Evolutionary conservation across 148 eudicot species (phyloP).

Genomic region (Rhododendron ovatum): DNA sequence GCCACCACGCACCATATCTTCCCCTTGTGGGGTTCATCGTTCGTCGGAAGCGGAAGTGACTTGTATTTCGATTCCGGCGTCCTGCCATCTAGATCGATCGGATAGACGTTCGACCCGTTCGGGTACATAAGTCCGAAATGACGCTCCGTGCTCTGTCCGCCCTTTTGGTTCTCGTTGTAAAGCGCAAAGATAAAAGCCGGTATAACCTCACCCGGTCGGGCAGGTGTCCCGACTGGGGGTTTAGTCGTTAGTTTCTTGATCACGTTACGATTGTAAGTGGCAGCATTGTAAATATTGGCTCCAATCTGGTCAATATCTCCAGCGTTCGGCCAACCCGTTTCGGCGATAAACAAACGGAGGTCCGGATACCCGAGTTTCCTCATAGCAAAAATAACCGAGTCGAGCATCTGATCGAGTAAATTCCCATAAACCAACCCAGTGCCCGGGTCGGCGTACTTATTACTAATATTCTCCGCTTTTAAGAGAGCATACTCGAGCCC

Average conservation of each 20-base stretch:
- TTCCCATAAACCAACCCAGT: constrained; percentile 53
- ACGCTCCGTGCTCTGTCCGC: constrained; percentile 74
- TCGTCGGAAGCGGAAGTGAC: constrained; percentile 26
- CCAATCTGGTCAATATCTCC: constrained; percentile 83
- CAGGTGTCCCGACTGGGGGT: constrained; percentile 71
- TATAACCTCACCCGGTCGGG: constrained; percentile 60
- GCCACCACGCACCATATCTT: constrained; percentile 77
- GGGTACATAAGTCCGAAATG: constrained; percentile 78
- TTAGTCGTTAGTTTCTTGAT: constrained; percentile 49
- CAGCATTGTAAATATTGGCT: constrained; percentile 66
- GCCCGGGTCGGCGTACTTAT: constrained; percentile 53
- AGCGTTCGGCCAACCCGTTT: constrained; percentile 90
- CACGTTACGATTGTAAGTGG: constrained; percentile 72
- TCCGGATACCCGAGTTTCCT: constrained; percentile 51
- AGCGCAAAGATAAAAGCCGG: constrained; percentile 64
- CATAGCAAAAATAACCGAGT: constrained; percentile 66
- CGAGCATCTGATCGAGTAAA: constrained; percentile 80
- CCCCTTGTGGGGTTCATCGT: constrained; percentile 61
- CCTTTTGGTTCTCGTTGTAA: constrained; percentile 75
- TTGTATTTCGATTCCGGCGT: constrained; percentile 7
- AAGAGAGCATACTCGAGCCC: constrained; percentile 64
- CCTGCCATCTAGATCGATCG: constrained; percentile 60
- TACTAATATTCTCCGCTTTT: constrained; percentile 20
- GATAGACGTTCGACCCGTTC: constrained; percentile 45
- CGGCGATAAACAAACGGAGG: constrained; percentile 55